A percentile compares a stretch with the other conserved stretches of the same genome.
Evolutionary conservation across 2,329 filamentous ascomycete species (phyloP).

Genomic region (Gremmenia infestans): DNA sequence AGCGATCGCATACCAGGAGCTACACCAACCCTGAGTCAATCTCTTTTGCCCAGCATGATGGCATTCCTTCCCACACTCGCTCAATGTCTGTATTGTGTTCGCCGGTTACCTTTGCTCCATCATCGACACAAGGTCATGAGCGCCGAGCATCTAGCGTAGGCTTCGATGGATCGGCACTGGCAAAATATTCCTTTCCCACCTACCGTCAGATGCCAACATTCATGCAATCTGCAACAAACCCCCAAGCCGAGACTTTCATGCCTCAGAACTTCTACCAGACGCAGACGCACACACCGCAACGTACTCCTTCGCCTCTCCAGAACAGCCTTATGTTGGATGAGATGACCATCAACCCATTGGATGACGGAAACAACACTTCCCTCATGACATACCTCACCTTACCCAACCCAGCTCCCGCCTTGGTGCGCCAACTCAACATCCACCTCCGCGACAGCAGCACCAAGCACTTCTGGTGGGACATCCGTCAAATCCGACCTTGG

Average conservation of each 20-base stretch:
- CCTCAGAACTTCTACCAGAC: slow-evolving; percentile 34
- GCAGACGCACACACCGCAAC: slow-evolving; percentile 26
- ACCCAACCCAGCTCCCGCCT: slow-evolving; percentile 73
- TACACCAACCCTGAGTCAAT: slow-evolving; percentile 57
- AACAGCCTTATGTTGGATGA: slow-evolving; percentile 29
- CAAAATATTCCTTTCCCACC: slow-evolving; percentile 75
- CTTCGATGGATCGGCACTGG: slow-evolving; percentile 61
- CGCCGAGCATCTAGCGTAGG: slow-evolving; percentile 63
- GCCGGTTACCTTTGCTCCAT: slow-evolving; percentile 28
- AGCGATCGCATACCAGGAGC: slow-evolving; percentile 50
- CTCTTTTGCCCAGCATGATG: slow-evolving; percentile 32
- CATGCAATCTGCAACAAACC: slow-evolving; percentile 30
- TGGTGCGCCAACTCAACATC: slow-evolving; percentile 75
- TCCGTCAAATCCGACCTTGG: slow-evolving; percentile 83
- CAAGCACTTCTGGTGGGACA: slow-evolving; percentile 94
- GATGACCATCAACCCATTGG: slow-evolving; percentile 29
- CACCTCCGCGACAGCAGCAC: slow-evolving; percentile 60
- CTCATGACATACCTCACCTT: slow-evolving; percentile 73
- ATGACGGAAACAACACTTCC: slow-evolving; percentile 52
- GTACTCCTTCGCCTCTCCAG: slow-evolving; percentile 41
- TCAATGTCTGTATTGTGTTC: slow-evolving; percentile 31
- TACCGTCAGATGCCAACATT: slow-evolving; percentile 69
- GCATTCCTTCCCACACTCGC: slow-evolving; percentile 25
- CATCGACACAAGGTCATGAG: slow-evolving; percentile 38
- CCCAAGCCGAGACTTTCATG: slow-evolving; percentile 42